phyloP scores from a whole-genome alignment of 495 filamentous ascomycete genomes.

The Xylaria acuta region DNA sequence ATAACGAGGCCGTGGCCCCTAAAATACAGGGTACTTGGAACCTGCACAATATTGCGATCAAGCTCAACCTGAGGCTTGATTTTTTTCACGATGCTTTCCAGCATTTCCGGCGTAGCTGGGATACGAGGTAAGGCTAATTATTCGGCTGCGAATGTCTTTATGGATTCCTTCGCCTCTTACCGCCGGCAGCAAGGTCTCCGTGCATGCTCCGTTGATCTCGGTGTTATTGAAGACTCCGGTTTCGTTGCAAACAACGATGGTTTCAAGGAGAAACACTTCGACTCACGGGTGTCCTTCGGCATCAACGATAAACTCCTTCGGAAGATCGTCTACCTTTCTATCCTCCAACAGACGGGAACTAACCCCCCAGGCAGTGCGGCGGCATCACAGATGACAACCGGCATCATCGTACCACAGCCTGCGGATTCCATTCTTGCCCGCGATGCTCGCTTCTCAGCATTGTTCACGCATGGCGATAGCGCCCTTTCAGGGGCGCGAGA shows the following conservation, averaged over 20 bases:
- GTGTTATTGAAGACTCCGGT: conserved; percentile 58
- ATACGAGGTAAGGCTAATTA: conserved; percentile 63
- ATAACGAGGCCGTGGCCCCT: conserved; percentile 49
- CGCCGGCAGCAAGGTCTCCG: conserved; percentile 47
- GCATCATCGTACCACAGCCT: not conserved
- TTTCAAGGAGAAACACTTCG: conserved; percentile 4
- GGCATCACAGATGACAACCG: not conserved
- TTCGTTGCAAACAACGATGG: conserved; percentile 46
- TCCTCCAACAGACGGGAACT: not conserved
- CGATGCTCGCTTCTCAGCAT: conserved; percentile 1
- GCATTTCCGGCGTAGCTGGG: conserved; percentile 62
- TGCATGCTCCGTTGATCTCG: conserved; percentile 58
- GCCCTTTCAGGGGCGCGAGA: not conserved
- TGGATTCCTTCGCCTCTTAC: conserved; percentile 57
- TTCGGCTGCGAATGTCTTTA: conserved; percentile 64
- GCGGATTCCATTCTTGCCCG: not conserved
- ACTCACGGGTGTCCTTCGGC: not conserved
- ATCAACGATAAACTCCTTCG: conserved; percentile 2
- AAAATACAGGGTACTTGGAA: conserved; percentile 62
- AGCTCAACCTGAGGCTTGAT: conserved; percentile 52
- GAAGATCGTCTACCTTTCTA: not conserved
- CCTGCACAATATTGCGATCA: conserved; percentile 56
- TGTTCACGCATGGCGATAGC: not conserved
- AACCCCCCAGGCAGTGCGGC: not conserved
- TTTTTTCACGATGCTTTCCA: conserved; percentile 70